These are phyloP conservation scores for Fusarium lateritium DNA, from an alignment of 2,329 filamentous ascomycete species.

Conservation along the genomic window DNA sequence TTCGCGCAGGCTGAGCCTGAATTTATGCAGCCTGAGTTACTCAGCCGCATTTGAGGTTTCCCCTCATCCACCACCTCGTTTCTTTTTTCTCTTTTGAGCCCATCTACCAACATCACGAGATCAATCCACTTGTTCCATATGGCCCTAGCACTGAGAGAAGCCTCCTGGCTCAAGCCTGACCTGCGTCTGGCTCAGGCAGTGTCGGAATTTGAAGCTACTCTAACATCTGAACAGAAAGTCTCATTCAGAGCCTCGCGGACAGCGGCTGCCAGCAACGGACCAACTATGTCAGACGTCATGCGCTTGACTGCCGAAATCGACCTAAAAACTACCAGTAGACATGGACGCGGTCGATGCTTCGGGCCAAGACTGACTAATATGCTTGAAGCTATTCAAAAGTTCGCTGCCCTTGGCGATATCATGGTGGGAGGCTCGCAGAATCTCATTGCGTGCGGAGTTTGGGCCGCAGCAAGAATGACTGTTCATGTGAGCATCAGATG, in stretches of 20 bases:
- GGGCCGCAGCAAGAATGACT: slow-evolving; percentile 59
- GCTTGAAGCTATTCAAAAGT: slow-evolving; percentile 59
- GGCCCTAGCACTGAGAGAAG: background rate
- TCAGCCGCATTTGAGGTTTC: too few relatives aligned
- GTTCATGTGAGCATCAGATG: background rate
- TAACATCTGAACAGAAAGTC: slow-evolving; percentile 55
- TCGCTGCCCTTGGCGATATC: slow-evolving; percentile 57
- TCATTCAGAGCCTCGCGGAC: slow-evolving; percentile 45
- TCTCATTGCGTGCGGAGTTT: slow-evolving; percentile 61
- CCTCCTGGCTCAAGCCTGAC: slow-evolving; percentile 51
- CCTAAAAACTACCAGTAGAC: slow-evolving; percentile 25
- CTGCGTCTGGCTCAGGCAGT: slow-evolving; percentile 59
- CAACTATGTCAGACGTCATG: slow-evolving; percentile 56
- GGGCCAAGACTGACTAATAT: slow-evolving; percentile 60
- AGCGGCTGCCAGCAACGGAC: slow-evolving; percentile 43
- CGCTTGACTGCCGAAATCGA: slow-evolving; percentile 58
- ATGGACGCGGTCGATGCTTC: slow-evolving; percentile 51
- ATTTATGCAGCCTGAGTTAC: too few relatives aligned
- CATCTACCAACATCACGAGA: too few relatives aligned
- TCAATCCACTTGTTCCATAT: background rate
- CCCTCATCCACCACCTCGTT: too few relatives aligned
- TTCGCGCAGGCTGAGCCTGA: too few relatives aligned
- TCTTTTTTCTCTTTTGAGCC: too few relatives aligned
- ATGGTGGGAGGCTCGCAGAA: slow-evolving; percentile 61
- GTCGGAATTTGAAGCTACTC: slow-evolving; percentile 56